phyloP scores from a whole-genome alignment of 345 rosid species.

The Lepidium sativum region DNA sequence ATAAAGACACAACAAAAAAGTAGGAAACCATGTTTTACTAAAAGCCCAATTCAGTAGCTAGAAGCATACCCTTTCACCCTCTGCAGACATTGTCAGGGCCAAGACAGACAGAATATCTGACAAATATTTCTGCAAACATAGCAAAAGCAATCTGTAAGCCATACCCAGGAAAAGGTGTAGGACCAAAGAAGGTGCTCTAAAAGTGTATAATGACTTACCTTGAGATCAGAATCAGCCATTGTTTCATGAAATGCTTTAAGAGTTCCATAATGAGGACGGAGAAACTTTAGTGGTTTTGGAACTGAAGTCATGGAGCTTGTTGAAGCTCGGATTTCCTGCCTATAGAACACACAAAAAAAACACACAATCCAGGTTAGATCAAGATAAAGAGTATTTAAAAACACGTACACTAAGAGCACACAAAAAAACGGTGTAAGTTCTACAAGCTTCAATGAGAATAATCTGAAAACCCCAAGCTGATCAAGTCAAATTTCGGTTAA shows the following conservation, averaged over 20 bases:
- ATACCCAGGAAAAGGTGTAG: not conserved
- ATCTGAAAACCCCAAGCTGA: not conserved
- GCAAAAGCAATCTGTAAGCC: not conserved
- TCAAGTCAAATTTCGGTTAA: not conserved
- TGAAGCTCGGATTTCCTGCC: slow-evolving; percentile 87
- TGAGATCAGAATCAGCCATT: slow-evolving; percentile 64
- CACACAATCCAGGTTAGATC: not conserved
- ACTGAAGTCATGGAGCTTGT: slow-evolving; percentile 98
- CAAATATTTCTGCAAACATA: slow-evolving; percentile 60
- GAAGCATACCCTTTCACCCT: slow-evolving; percentile 80
- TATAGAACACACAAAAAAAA: slow-evolving; percentile 20
- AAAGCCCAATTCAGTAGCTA: not conserved
- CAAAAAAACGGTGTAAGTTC: not conserved
- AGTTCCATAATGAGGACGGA: slow-evolving; percentile 87
- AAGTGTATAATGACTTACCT: slow-evolving; percentile 32
- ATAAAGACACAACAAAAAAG: not conserved
- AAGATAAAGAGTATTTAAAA: not conserved
- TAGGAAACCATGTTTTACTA: not conserved
- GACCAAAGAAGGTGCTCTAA: not conserved
- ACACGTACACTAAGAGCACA: not conserved
- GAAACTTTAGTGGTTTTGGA: slow-evolving; percentile 97
- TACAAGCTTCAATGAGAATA: not conserved
- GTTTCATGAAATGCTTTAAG: slow-evolving; percentile 56
- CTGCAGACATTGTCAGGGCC: slow-evolving; percentile 96
- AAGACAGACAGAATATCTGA: slow-evolving; percentile 88